Evolutionary conservation across 805 yeast species (phyloP).

Genomic region (Candida maltosa): DNA sequence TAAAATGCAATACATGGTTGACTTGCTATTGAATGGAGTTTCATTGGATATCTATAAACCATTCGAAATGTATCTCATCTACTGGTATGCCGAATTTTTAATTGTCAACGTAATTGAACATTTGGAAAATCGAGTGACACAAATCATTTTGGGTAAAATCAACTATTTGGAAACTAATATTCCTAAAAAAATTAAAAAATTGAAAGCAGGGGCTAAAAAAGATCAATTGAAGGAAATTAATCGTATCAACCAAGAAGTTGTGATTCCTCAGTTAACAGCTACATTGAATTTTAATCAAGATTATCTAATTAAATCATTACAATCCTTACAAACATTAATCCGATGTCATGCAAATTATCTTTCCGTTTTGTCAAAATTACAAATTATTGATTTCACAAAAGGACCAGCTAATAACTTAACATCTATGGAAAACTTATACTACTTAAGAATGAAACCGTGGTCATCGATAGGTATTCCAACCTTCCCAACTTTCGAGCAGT

Average conservation of each 20-base stretch:
- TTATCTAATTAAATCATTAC: slow-evolving; percentile 15
- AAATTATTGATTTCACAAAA: slow-evolving; percentile 18
- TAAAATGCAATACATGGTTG: slow-evolving; percentile 70
- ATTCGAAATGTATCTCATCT: slow-evolving; percentile 65
- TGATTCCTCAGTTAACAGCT: slow-evolving; percentile 32
- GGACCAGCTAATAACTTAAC: slow-evolving; percentile 24
- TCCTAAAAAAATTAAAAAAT: slow-evolving; percentile 42
- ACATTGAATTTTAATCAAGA: slow-evolving; percentile 21
- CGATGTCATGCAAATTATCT: slow-evolving; percentile 17
- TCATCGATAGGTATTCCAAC: slow-evolving; percentile 77
- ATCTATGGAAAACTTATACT: slow-evolving; percentile 20
- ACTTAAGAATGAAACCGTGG: slow-evolving; percentile 73
- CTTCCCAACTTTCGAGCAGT: slow-evolving; percentile 49
- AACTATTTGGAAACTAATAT: slow-evolving; percentile 28
- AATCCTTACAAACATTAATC: slow-evolving; percentile 15
- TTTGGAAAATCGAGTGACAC: slow-evolving; percentile 32
- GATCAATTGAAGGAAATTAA: slow-evolving; percentile 28
- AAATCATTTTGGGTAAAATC: slow-evolving; percentile 33
- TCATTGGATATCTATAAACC: slow-evolving; percentile 70
- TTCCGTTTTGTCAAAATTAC: slow-evolving; percentile 16
- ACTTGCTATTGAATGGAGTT: slow-evolving; percentile 69
- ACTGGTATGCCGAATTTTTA: slow-evolving; percentile 63
- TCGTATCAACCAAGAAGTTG: slow-evolving; percentile 22
- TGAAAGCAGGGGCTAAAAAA: slow-evolving; percentile 50
- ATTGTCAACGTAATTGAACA: slow-evolving; percentile 40